Percentiles rank a stretch among this genome's conserved stretches.
These are phyloP conservation scores for Saturnispora serradocipensis DNA, from an alignment of 805 yeast species.

Conservation along the genomic window DNA sequence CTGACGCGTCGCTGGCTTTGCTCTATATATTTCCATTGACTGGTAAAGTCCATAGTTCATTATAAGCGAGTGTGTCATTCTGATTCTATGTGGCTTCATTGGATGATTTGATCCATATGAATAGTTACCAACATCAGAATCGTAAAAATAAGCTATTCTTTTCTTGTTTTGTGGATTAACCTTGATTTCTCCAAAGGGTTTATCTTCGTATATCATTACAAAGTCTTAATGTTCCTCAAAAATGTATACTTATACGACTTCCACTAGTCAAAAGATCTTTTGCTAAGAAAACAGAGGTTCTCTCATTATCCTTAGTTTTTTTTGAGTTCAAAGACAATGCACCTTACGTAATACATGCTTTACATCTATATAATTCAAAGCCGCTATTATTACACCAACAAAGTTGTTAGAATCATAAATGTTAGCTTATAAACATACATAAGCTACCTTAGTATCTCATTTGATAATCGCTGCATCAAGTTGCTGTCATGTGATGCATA, in stretches of 20 bases:
- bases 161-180: slow-evolving; percentile 47
- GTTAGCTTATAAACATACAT: not conserved
- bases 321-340: not conserved
- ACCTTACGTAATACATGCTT: not conserved
- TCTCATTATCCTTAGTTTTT: not conserved
- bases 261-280: not conserved
- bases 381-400: not conserved
- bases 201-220: slow-evolving; percentile 37
- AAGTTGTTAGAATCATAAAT: not conserved
- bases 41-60: slow-evolving; percentile 96
- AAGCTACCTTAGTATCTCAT: slow-evolving; percentile 1
- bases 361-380: no score
- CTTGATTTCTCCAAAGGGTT: slow-evolving; percentile 55
- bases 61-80: slow-evolving; percentile 95
- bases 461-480: slow-evolving; percentile 3
- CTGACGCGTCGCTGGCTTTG: slow-evolving; percentile 95
- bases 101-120: slow-evolving; percentile 99
- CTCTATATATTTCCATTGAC: slow-evolving; percentile 94
- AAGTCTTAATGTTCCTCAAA: not conserved
- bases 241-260: not conserved
- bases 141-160: slow-evolving; percentile 72
- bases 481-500: slow-evolving; percentile 34
- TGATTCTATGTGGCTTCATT: slow-evolving; percentile 97
- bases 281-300: not conserved
- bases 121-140: slow-evolving; percentile 93